Conservation (phyloP, 495 filamentous ascomycete species). For the Trichocladium uniseriatum region DNA sequence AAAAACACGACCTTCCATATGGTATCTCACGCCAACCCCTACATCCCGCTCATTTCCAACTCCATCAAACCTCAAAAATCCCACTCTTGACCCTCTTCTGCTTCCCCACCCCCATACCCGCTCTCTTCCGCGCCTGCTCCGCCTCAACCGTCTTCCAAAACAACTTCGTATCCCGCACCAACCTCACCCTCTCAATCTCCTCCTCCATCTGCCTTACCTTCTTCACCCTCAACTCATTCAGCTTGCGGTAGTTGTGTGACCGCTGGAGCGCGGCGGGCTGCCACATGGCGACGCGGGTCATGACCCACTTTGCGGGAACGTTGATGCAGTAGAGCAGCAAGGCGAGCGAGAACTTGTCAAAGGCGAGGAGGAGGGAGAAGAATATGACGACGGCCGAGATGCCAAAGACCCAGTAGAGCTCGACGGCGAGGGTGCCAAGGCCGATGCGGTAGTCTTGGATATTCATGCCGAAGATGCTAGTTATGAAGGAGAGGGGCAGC, state of each 20-base stretch:
- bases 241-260: conserved; percentile 4
- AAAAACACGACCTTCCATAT: too few species aligned
- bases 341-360: conserved; percentile 15
- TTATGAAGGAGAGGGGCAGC: conserved; percentile 11
- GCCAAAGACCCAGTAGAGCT: conserved; percentile 12
- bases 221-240: conserved; percentile 8
- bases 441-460: conserved; percentile 12
- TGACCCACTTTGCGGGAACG: conserved; percentile 9
- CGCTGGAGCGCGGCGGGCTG: conserved; percentile 5
- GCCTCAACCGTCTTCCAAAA: conserved; percentile 12
- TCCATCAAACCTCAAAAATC: conserved; percentile 5
- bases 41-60: too few species aligned
- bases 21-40: too few species aligned
- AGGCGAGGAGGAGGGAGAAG: conserved; percentile 10
- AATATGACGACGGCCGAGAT: conserved; percentile 11
- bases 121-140: conserved; percentile 6
- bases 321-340: conserved; percentile 13
- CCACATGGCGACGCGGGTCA: conserved; percentile 7
- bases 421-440: conserved; percentile 5
- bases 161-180: conserved; percentile 11
- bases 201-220: conserved; percentile 11
- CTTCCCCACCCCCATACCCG: neutral
- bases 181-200: conserved; percentile 8
- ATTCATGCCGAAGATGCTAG: conserved; percentile 14
- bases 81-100: conserved; percentile 6